Base-by-base conservation (phyloP, 2,329 filamentous ascomycete species). In the Lojkania enalia region DNA sequence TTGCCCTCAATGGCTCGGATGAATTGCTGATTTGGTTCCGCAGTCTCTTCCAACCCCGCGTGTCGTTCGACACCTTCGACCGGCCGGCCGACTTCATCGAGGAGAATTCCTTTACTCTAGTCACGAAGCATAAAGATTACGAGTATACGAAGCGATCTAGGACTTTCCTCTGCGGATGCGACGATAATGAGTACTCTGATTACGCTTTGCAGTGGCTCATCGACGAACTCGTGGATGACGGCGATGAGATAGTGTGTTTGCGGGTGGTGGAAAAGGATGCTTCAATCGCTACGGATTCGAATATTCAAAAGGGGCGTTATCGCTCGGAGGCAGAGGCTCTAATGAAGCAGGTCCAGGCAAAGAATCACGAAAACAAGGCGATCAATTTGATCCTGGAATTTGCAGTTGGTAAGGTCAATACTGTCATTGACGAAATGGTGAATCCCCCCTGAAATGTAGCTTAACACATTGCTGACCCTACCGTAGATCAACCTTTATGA, bases 201-300 rank as follows among this genome's bases (percentile, higher is more conserved):
- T 94, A 92, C 70, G 91, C 91, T 13, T 77, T 96, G 14, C 88
- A 95, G 69, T 96, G 90, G 90, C 78, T 96, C 39, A 82, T 96
- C 29, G 89, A 95, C 60, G 90, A 95, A 71, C 78, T 96, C 44
- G 89, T 96, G 30, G 90, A 96, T 60, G 91, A 96, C 61, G 90
- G 91, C 14, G 91, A 96, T 64, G 90, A 96, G 70, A 86, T 96
- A 45, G 87, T 96, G 6, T 96, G 91, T 70, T 80, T 96, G 37
- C 81, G 89, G 40, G 91, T 95, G 2, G 81, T 95, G 32, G 90
- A 96, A 63, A 91, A 88, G 64, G 88, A 92, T 52, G 80, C 84
- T 39, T 87, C 86, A 40, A 80, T 87, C 51, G 80, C 81, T 29
- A 81, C 76, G 44, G 82, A 85, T 48, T 70, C 73, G 9, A 77